Percentiles rank a stretch among this genome's conserved stretches.
phyloP scores from a whole-genome alignment of 768 basidiomycete species.

The Suillus occidentalis region DNA sequence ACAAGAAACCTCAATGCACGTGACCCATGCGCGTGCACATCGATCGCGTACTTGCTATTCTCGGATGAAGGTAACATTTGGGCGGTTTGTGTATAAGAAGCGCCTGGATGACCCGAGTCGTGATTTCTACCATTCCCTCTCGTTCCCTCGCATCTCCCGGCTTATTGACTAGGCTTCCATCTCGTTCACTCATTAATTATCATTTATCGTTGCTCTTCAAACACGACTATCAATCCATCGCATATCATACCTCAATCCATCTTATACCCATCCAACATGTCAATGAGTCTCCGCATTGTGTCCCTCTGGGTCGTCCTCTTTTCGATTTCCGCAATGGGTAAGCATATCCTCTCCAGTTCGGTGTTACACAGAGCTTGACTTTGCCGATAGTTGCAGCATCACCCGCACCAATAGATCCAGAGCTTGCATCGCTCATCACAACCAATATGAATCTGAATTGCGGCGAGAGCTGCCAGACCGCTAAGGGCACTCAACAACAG shows the following conservation, averaged over 20 bases:
- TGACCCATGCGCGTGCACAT: slow-evolving; percentile 3
- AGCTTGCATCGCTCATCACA: slow-evolving; percentile 15
- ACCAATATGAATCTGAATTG: slow-evolving; percentile 28
- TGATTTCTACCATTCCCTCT: background rate
- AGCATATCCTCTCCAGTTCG: background rate
- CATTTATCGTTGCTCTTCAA: background rate
- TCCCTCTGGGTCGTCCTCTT: slow-evolving; percentile 24
- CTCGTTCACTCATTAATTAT: slow-evolving; percentile 1
- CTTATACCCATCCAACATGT: slow-evolving; percentile 15
- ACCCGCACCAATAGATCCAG: slow-evolving; percentile 27
- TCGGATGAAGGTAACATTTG: slow-evolving; percentile 16
- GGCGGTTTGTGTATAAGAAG: slow-evolving; percentile 11
- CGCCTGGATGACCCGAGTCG: too few relatives aligned
- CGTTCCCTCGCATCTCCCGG: background rate
- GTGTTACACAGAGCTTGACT: background rate
- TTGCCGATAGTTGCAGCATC: slow-evolving; percentile 20
- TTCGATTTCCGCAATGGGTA: slow-evolving; percentile 21
- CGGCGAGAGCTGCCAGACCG: slow-evolving; percentile 20
- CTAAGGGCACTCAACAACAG: slow-evolving; percentile 19
- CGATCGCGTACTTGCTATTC: slow-evolving; percentile 16
- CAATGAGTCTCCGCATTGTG: slow-evolving; percentile 16
- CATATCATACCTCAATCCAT: slow-evolving; percentile 2
- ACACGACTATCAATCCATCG: background rate
- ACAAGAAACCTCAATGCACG: slow-evolving; percentile 13
- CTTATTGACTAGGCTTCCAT: slow-evolving; percentile 17